Percentiles rank a stretch among this genome's conserved stretches.
phyloP scores from a whole-genome alignment of 495 filamentous ascomycete species.

The Xylaria sp. region DNA sequence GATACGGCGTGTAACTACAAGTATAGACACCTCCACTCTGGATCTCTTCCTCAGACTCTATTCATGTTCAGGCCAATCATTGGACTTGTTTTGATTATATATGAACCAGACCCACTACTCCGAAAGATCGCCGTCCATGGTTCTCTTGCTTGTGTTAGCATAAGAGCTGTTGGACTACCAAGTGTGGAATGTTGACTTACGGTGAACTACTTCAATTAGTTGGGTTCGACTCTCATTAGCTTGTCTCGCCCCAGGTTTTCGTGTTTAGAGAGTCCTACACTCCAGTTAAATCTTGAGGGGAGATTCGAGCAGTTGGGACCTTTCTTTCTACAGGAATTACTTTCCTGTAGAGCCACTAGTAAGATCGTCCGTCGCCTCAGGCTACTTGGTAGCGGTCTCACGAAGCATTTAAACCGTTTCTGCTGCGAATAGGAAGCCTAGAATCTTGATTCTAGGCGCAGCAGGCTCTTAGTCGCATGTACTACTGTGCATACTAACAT shows the following conservation, averaged over 20 bases:
- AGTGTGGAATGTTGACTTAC: not conserved
- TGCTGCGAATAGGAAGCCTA: not conserved
- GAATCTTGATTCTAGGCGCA: not conserved
- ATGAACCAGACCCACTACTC: not conserved
- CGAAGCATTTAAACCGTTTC: too few species aligned
- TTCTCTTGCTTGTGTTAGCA: not conserved
- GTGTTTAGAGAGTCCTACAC: not conserved
- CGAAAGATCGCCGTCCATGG: not conserved
- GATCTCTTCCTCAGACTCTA: not conserved
- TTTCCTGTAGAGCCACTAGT: not conserved
- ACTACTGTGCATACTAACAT: not conserved
- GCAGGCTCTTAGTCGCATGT: not conserved
- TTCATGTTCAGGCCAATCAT: not conserved
- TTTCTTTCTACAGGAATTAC: not conserved
- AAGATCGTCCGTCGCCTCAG: not conserved
- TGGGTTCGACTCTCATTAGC: not conserved
- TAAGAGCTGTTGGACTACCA: not conserved
- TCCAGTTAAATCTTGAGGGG: not conserved
- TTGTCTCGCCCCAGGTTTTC: not conserved
- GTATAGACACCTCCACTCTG: too few species aligned
- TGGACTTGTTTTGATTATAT: not conserved
- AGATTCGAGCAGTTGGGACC: not conserved
- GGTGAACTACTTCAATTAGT: too few species aligned
- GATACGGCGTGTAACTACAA: not conserved
- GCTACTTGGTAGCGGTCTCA: too few species aligned